These are phyloP conservation scores for Lachnellula occidentalis DNA, from an alignment of 2,329 filamentous ascomycete species.

Conservation along the genomic window DNA sequence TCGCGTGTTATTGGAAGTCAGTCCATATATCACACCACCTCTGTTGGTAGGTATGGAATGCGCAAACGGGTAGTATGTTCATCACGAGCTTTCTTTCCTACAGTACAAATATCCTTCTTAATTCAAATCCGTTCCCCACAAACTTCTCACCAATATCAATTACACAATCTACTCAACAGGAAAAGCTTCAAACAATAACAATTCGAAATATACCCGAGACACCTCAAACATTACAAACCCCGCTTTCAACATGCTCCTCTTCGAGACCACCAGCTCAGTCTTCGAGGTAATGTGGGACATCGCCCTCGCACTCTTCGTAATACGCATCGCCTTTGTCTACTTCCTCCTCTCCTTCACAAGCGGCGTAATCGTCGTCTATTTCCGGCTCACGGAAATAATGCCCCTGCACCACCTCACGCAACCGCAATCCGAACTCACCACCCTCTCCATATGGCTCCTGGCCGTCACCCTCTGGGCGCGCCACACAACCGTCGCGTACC, in stretches of 20 bases:
- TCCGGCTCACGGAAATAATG: conserved; percentile 13
- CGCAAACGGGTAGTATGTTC: not conserved
- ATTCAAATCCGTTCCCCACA: not conserved
- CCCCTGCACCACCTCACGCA: conserved; percentile 16
- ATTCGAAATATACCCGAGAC: not conserved
- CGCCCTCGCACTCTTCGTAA: conserved; percentile 33
- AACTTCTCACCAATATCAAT: not conserved
- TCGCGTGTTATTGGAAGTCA: not conserved
- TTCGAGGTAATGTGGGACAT: conserved; percentile 37
- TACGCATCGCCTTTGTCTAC: conserved; percentile 31
- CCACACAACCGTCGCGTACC: conserved; percentile 23
- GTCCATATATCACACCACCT: not conserved
- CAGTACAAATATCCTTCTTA: not conserved
- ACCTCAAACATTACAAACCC: not conserved
- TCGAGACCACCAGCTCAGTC: conserved; percentile 32
- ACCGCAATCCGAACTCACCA: conserved; percentile 14
- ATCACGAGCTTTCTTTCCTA: not conserved
- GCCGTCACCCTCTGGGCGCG: conserved; percentile 25
- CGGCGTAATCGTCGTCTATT: conserved; percentile 13
- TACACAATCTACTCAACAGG: not conserved
- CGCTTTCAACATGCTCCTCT: conserved; percentile 21
- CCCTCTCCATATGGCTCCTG: conserved; percentile 14
- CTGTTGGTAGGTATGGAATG: not conserved
- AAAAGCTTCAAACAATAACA: not conserved
- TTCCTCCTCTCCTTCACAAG: conserved; percentile 27